phyloP scores from a whole-genome alignment of 1,284 basidiomycete genomes.

The Sporisorium sorghi region DNA sequence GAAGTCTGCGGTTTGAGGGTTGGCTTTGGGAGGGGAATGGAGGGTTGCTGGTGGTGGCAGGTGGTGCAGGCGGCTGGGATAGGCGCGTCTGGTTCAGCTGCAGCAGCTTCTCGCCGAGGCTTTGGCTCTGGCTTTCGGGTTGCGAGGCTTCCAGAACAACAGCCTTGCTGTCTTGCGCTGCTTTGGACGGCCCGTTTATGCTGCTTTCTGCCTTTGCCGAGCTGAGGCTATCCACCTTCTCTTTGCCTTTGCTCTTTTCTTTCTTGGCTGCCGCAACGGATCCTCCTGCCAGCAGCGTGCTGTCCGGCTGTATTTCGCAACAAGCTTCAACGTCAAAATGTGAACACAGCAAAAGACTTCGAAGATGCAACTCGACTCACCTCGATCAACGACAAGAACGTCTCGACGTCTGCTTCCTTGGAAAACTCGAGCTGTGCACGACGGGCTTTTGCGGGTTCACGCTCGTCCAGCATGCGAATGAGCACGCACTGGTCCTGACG shows the following conservation, averaged over 20 bases:
- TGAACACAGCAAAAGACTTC: neutral
- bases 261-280: neutral
- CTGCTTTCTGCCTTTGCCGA: neutral
- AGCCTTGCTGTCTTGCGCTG: neutral
- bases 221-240: too few species aligned
- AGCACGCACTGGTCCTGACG: conserved; percentile 19
- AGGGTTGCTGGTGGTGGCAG: neutral
- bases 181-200: neutral
- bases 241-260: neutral
- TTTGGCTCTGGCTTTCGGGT: conserved; percentile 13
- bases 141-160: neutral
- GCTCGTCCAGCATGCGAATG: conserved; percentile 31
- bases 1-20: neutral
- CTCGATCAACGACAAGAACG: conserved; percentile 34
- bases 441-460: conserved; percentile 15
- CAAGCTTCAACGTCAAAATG: neutral
- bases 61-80: neutral
- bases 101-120: conserved; percentile 18
- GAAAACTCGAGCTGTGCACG: conserved; percentile 34
- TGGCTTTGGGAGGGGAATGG: neutral
- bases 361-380: conserved; percentile 10
- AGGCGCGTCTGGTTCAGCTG: conserved; percentile 12
- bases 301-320: neutral
- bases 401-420: conserved; percentile 20
- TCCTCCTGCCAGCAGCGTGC: neutral